Evolutionary conservation across 352 stramenopile genomes (phyloP), one percentile per base, ranked within the genome.

Genomic region (Globisporangium spiculum): DNA sequence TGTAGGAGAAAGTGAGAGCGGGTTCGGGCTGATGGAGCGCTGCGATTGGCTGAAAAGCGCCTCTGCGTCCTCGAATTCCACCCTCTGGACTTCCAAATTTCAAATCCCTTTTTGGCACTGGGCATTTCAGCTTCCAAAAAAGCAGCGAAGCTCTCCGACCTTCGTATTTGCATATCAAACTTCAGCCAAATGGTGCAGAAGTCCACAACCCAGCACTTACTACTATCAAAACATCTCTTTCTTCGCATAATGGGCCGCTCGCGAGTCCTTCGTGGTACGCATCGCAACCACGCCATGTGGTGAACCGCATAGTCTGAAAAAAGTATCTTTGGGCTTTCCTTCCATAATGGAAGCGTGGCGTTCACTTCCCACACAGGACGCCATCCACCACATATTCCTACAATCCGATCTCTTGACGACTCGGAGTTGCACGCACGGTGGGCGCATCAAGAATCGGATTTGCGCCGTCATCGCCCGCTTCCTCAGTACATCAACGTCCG

Each of bases 51-150:
- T 59, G 26, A 59, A 59, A 59, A 38, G 16, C 2, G n/a, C 44
- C 26, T 58, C 24, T 30, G 22, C 12, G 53, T 59, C 24, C 10
- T 59, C 12, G 4, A n/a, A 55, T 57, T 57, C 52, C 52, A 57
- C 52, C 38, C 38, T 46, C 38, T 46, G 38, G 14, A 46, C 38
- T 20, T 44, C 44, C 44, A 48, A 20, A 50, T 50, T 38, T 1
- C 24, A 38, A 32, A n/a, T 59, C 53, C 12, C 24, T n/a, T 9
- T 5, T 10, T 20, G 1, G 53, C 53, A 59, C 53, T 59, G 53
- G 53, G 26, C 24, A 38, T 59, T 59, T 59, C 26, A 59, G 26
- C 53, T 59, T 59, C 53, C 24, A 59, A 59, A 38, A 52, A 52
- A 52, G 44, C 18, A 52, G 44, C 18, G 44, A 52, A 52, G 44